These are phyloP conservation scores for Gyrodon lividus DNA, from an alignment of 768 basidiomycete species.

Conservation along the genomic window DNA sequence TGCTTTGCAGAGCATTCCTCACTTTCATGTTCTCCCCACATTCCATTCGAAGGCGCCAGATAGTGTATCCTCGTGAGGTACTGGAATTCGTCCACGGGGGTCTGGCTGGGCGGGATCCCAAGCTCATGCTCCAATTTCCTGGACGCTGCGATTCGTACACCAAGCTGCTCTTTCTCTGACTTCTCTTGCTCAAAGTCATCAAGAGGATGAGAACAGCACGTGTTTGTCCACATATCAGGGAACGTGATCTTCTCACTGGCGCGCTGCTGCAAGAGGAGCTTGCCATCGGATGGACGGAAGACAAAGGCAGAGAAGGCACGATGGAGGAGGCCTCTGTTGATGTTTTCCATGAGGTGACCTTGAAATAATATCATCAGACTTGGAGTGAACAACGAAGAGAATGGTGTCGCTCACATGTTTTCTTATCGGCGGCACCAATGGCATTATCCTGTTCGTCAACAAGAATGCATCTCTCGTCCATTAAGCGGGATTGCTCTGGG, in stretches of 20 bases:
- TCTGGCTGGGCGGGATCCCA: conserved; percentile 79
- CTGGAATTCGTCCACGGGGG: conserved; percentile 82
- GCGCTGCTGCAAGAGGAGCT: conserved; percentile 89
- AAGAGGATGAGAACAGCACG: conserved; percentile 96
- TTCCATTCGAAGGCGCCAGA: conserved; percentile 85
- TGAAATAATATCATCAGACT: conserved; percentile 6
- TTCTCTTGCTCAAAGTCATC: conserved; percentile 88
- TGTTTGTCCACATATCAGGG: conserved; percentile 99
- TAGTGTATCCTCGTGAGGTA: conserved; percentile 98
- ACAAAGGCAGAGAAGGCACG: conserved; percentile 98
- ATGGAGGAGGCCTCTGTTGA: conserved; percentile 90
- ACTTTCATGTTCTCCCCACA: conserved; percentile 99
- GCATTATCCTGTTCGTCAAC: conserved; percentile 85
- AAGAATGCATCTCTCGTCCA: conserved; percentile 94
- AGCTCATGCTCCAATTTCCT: conserved; percentile 96
- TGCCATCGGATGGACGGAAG: conserved; percentile 92
- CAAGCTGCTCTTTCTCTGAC: conserved; percentile 71
- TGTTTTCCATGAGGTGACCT: conserved; percentile 99
- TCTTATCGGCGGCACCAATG: conserved; percentile 90
- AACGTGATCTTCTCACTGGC: conserved; percentile 99
- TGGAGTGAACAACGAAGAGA: not conserved
- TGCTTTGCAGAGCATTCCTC: conserved; percentile 14
- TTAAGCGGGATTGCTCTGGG: conserved; percentile 87
- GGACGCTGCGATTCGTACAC: conserved; percentile 87
- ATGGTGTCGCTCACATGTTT: conserved; percentile 70